phyloP scores from a whole-genome alignment of 2,329 filamentous ascomycete species.

The Fusarium nematophilum region DNA sequence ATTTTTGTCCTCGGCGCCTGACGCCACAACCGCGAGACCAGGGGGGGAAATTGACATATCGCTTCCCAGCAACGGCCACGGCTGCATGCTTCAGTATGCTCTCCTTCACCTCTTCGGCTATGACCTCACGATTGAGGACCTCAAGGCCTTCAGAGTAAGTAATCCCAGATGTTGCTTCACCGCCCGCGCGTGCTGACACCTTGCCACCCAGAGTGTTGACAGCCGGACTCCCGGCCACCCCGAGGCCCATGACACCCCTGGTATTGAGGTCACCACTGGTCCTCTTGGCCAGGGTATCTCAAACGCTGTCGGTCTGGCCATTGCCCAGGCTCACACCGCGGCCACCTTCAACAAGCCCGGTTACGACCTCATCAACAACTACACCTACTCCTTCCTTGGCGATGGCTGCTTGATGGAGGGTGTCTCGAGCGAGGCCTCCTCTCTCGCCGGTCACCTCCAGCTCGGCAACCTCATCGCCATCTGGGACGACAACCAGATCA shows the following conservation, averaged over 20 bases:
- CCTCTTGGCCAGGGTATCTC: conserved; percentile 97
- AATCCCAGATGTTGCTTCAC: background rate
- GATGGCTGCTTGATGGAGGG: conserved; percentile 99
- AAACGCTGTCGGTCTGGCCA: conserved; percentile 97
- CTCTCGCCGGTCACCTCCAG: conserved; percentile 94
- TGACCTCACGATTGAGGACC: conserved; percentile 84
- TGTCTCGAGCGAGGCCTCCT: conserved; percentile 92
- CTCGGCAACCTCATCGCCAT: conserved; percentile 96
- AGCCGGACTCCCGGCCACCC: conserved; percentile 95
- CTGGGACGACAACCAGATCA: conserved; percentile 99
- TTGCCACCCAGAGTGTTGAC: conserved; percentile 58
- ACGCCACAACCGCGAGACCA: background rate
- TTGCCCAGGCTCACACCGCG: conserved; percentile 91
- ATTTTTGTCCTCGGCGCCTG: background rate
- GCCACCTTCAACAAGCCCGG: conserved; percentile 97
- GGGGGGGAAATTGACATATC: conserved; percentile 25
- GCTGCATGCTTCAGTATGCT: conserved; percentile 99
- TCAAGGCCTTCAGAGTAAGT: conserved; percentile 96
- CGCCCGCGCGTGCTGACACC: conserved; percentile 14
- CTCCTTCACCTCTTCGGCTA: conserved; percentile 98
- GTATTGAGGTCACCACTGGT: conserved; percentile 97
- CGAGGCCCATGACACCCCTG: conserved; percentile 95
- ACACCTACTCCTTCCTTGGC: conserved; percentile 97
- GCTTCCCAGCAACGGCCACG: conserved; percentile 86
- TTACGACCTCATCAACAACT: conserved; percentile 91